These are phyloP conservation scores for Jacaranda copaia DNA, from an alignment of 257 asterid genomes.

Conservation along the genomic window DNA sequence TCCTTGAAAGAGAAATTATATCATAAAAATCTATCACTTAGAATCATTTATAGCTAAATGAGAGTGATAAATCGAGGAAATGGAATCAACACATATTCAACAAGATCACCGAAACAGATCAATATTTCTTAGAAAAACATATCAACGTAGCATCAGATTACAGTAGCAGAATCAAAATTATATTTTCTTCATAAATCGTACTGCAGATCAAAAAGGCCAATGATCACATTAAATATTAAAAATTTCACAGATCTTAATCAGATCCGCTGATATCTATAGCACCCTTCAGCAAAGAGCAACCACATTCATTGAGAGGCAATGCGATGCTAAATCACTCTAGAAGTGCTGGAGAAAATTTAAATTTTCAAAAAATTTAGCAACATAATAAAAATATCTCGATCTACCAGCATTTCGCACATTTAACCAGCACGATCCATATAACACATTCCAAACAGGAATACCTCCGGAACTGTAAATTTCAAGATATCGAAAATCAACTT, in stretches of 20 bases:
- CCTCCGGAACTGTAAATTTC: neutral
- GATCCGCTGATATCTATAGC: slow-evolving; percentile 31
- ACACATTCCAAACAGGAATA: neutral
- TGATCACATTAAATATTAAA: neutral
- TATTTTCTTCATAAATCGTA: neutral
- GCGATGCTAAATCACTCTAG: slow-evolving; percentile 2
- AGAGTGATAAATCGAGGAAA: neutral
- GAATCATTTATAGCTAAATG: slow-evolving; percentile 2
- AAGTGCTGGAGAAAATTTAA: neutral
- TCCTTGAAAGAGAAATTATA: neutral
- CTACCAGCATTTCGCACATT: neutral
- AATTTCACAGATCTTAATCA: slow-evolving; percentile 30
- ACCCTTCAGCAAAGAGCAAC: neutral
- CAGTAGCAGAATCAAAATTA: neutral
- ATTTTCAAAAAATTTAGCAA: neutral
- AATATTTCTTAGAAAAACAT: neutral
- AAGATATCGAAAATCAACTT: neutral
- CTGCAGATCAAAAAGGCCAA: neutral
- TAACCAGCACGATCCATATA: slow-evolving; percentile 20
- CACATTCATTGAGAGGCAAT: neutral
- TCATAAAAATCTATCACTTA: neutral
- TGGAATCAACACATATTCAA: neutral
- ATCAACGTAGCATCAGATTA: neutral
- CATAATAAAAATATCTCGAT: slow-evolving; percentile 5
- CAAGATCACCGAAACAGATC: neutral